A percentile compares a stretch with the other conserved stretches of the same genome.
phyloP scores from a whole-genome alignment of 768 basidiomycete genomes.

The Lentinula detonsa region DNA sequence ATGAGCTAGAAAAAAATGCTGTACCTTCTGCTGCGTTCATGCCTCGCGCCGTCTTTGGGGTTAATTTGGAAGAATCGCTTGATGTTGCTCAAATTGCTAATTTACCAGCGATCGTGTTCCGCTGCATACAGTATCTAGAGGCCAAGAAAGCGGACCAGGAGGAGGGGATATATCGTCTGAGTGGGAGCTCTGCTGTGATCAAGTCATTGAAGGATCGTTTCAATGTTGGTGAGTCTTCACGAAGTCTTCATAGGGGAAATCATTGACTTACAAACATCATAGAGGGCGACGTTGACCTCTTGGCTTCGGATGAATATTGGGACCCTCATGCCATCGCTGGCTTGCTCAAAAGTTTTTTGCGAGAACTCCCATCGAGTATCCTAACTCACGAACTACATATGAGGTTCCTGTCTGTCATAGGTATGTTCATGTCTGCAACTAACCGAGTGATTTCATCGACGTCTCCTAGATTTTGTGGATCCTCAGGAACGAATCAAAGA shows the following conservation, averaged over 20 bases:
- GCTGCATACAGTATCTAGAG: constrained; percentile 93
- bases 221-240: constrained; percentile 62
- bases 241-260: constrained; percentile 3
- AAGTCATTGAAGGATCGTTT: constrained; percentile 91
- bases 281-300: constrained; percentile 96
- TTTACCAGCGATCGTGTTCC: constrained; percentile 91
- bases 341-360: constrained; percentile 86
- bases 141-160: constrained; percentile 92
- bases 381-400: constrained; percentile 90
- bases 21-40: constrained; percentile 26
- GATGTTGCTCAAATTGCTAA: constrained; percentile 86
- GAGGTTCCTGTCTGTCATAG: constrained; percentile 87
- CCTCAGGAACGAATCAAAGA: constrained; percentile 84
- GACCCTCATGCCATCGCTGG: constrained; percentile 98
- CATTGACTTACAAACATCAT: constrained; percentile 8
- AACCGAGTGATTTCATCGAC: constrained; percentile 3
- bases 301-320: constrained; percentile 88
- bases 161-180: constrained; percentile 95
- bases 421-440: constrained; percentile 41
- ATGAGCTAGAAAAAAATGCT: background rate
- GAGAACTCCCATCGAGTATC: constrained; percentile 90
- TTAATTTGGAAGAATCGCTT: constrained; percentile 81
- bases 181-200: constrained; percentile 92
- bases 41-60: constrained; percentile 82
- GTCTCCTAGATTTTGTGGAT: constrained; percentile 73